Evolutionary conservation across 176 grass and related monocot species (phyloP).

Genomic region (Saccharum spontaneum): DNA sequence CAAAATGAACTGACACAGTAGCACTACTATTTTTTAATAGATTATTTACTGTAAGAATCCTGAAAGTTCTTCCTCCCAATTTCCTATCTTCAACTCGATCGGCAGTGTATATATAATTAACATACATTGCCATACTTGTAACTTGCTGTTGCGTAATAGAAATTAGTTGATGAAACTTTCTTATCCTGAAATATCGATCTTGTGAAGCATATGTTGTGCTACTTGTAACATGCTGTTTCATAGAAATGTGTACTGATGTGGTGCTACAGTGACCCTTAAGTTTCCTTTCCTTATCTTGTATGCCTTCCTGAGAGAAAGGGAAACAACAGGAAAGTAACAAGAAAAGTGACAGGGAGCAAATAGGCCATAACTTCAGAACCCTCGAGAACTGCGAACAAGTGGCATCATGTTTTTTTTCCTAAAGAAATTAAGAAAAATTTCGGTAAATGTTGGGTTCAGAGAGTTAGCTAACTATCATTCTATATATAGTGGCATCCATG

Average conservation of each 20-base stretch:
- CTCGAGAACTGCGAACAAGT: background rate
- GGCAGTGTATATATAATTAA: background rate
- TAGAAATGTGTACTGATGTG: conserved; percentile 45
- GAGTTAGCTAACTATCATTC: background rate
- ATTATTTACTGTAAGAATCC: background rate
- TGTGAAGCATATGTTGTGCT: conserved; percentile 30
- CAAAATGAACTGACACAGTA: background rate
- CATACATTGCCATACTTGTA: background rate
- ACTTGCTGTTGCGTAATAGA: background rate
- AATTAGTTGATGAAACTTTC: conserved; percentile 4
- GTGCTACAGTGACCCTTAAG: conserved; percentile 35
- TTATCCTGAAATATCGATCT: conserved; percentile 10
- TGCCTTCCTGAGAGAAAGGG: background rate
- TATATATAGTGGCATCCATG: background rate
- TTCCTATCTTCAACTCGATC: background rate
- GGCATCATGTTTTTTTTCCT: background rate
- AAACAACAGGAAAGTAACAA: conserved; percentile 22
- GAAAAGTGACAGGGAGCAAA: background rate
- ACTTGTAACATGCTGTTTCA: conserved; percentile 24
- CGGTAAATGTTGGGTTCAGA: background rate
- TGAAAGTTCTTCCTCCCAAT: background rate
- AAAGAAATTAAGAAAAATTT: background rate
- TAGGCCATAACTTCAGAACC: background rate
- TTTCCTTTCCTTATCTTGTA: conserved; percentile 53
- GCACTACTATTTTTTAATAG: background rate